Evolutionary conservation across 2,329 filamentous ascomycete species (phyloP).

Genomic region (Pestalotiopsis sp.): DNA sequence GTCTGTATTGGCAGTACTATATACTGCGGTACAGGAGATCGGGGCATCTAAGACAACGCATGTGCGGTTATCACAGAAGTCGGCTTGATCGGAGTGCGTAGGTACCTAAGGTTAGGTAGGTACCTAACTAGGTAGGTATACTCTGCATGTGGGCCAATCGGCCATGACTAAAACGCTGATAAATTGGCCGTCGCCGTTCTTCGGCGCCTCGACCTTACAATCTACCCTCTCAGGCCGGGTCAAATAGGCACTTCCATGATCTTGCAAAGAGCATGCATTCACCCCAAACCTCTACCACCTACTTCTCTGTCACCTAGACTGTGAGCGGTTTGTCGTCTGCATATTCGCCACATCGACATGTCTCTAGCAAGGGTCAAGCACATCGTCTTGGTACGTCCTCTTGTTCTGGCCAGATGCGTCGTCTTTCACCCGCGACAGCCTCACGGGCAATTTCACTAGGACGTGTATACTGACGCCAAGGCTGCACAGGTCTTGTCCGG

Average conservation of each 20-base stretch:
- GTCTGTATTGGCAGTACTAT: too few relatives aligned
- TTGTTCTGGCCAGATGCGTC: background rate
- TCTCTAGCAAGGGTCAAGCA: conserved; percentile 72
- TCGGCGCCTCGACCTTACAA: background rate
- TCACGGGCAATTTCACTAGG: too few relatives aligned
- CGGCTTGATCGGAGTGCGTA: too few relatives aligned
- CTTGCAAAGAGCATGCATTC: background rate
- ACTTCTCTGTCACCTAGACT: background rate
- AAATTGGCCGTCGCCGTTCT: background rate
- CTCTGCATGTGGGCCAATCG: background rate
- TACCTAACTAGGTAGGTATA: background rate
- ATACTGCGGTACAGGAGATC: too few relatives aligned
- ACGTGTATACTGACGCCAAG: background rate
- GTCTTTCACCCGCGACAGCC: too few relatives aligned
- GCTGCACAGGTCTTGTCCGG: conserved; percentile 74
- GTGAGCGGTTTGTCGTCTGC: background rate
- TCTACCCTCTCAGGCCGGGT: background rate
- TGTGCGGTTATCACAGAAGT: too few relatives aligned
- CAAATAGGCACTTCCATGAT: background rate
- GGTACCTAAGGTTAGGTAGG: background rate
- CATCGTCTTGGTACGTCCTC: conserved; percentile 65
- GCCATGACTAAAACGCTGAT: background rate
- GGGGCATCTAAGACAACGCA: too few relatives aligned
- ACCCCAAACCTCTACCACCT: background rate
- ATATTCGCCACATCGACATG: conserved; percentile 42